Base-by-base conservation (phyloP, 306 rosid species). In the Corylus heterophylla region DNA sequence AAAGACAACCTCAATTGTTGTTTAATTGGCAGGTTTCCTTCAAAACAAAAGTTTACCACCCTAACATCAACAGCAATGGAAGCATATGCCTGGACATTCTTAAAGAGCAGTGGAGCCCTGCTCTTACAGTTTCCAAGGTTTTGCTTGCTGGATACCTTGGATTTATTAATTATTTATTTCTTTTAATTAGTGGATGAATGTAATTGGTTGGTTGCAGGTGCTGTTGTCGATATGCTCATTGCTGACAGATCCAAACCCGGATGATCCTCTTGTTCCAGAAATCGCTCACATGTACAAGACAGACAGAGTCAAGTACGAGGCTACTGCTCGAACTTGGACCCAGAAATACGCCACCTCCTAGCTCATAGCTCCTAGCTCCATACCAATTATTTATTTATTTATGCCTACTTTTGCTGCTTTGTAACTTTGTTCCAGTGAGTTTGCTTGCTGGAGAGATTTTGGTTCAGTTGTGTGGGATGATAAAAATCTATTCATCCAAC, bases 161-260 rank as follows among this genome's bases (percentile, higher is more conserved):
- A 39, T 70, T 54, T n/a, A 39, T 39, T 39, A 3, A 3, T 39
- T 39, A 3, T 39, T 39, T 39, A 31, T 39, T 39, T 39, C 44
- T 39, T 39, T 39, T 39, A 39, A 3, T 39, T 4, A 5, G 5
- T 39, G 4, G 4, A 7, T 4, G 5, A 39, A 3, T 39, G 4
- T 39, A 39, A 39, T 39, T 39, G 44, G 4, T 39, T 39, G 44
- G 44, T 76, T 88, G 80, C 86, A 88, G 91, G 89, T 86, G 18
- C 88, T 86, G 4, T 89, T 88, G 42, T 88, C 89, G 9, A 88
- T 88, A 77, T 88, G 92, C 85, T 88, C 92, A 0, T 83, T 88
- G 83, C 82, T 86, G 78, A 88, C 91, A 12, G 91, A 88, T 86
- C 89, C 91, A 74, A 88, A 88, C 81, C 91, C 91, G 8, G 91